Conservation (phyloP, 108 stramenopile species). For the Pseudonitzschia multiseries region DNA sequence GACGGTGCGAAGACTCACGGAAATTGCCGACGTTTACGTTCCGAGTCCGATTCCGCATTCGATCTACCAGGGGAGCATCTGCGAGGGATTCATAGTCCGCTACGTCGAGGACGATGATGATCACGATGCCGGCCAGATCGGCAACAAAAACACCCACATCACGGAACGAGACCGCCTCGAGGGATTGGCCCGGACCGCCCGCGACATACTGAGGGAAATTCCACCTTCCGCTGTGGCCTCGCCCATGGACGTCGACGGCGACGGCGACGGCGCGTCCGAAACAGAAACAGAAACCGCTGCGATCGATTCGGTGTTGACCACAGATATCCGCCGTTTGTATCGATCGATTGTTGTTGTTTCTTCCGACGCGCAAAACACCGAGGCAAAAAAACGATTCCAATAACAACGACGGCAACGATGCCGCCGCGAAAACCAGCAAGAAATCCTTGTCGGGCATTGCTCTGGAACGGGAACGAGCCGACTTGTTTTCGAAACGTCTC, state of each 20-base stretch:
- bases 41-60: conserved; percentile 68
- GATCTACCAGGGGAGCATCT: conserved; percentile 71
- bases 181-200: conserved; percentile 29
- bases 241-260: neutral
- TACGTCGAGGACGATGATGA: conserved; percentile 43
- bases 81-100: conserved; percentile 83
- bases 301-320: conserved; percentile 6
- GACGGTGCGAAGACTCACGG: conserved; percentile 46
- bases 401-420: neutral
- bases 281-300: too few relatives aligned
- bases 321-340: neutral
- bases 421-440: neutral
- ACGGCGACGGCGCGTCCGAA: neutral
- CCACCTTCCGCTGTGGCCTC: neutral
- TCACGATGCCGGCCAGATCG: too few relatives aligned
- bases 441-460: neutral
- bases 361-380: neutral
- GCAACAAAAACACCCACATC: neutral
- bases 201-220: conserved; percentile 39
- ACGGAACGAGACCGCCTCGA: conserved; percentile 19
- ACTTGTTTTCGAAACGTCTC: conserved; percentile 2
- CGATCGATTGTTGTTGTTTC: conserved; percentile 2
- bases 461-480: conserved; percentile 1
- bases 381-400: neutral
- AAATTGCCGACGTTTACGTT: conserved; percentile 42